Conservation (phyloP, 768 basidiomycete species). For the Pleurotus cornucopiae region DNA sequence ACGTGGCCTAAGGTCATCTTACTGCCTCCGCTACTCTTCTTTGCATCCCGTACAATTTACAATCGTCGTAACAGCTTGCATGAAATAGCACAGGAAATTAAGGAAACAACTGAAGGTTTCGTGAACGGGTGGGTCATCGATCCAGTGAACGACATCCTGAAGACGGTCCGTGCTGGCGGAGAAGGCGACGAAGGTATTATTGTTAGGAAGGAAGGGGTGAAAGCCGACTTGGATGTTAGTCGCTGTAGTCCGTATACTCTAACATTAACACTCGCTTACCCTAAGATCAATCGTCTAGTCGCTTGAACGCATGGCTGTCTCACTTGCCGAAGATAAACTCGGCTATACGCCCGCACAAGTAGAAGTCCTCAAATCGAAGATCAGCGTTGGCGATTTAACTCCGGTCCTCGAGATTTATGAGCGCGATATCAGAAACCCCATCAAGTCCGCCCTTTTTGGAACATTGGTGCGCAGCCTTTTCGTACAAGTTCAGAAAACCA, state of each 20-base stretch:
- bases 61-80: slow-evolving; percentile 54
- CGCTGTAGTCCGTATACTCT: neutral
- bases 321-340: slow-evolving; percentile 80
- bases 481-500: slow-evolving; percentile 94
- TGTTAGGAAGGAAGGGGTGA: slow-evolving; percentile 76
- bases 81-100: slow-evolving; percentile 53
- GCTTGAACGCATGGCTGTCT: slow-evolving; percentile 87
- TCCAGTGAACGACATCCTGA: slow-evolving; percentile 76
- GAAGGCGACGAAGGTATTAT: slow-evolving; percentile 60
- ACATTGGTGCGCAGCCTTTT: slow-evolving; percentile 80
- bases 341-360: slow-evolving; percentile 61
- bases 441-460: slow-evolving; percentile 77
- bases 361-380: slow-evolving; percentile 55
- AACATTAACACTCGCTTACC: neutral
- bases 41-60: slow-evolving; percentile 47
- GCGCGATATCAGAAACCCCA: slow-evolving; percentile 83
- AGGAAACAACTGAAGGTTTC: slow-evolving; percentile 69
- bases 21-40: slow-evolving; percentile 63
- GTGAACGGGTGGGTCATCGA: slow-evolving; percentile 81
- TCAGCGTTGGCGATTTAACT: slow-evolving; percentile 80
- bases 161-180: slow-evolving; percentile 79
- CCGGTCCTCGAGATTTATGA: slow-evolving; percentile 87
- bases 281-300: slow-evolving; percentile 45
- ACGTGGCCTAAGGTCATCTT: slow-evolving; percentile 83
- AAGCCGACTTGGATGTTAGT: slow-evolving; percentile 78